A percentile compares a stretch with the other conserved stretches of the same genome.
Conservation (phyloP, 768 basidiomycete species). For the Suillus discolor region DNA sequence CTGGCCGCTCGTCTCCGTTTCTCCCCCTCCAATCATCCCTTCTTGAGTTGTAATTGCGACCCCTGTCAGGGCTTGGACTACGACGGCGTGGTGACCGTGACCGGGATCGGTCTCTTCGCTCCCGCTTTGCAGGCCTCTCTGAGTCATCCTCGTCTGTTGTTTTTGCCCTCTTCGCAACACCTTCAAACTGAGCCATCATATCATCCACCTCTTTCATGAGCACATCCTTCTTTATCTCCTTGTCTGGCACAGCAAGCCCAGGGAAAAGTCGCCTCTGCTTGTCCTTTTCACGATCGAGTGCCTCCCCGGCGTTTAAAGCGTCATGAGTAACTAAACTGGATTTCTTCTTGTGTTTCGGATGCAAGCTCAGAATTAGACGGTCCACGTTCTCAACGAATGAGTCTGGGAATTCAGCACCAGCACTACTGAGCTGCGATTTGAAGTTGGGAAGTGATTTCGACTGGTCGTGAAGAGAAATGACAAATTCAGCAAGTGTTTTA, state of each 20-base stretch:
- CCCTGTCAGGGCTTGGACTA: conserved; percentile 63
- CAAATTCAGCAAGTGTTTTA: conserved; percentile 93
- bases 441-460: conserved; percentile 80
- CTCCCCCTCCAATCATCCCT: conserved; percentile 44
- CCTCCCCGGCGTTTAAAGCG: conserved; percentile 31
- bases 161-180: conserved; percentile 60
- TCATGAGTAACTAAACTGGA: conserved; percentile 41
- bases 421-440: conserved; percentile 74
- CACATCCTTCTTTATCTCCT: conserved; percentile 71
- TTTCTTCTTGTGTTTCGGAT: conserved; percentile 92
- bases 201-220: conserved; percentile 90
- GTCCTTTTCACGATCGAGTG: conserved; percentile 57
- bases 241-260: conserved; percentile 81
- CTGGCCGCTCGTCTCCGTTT: conserved; percentile 62
- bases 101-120: conserved; percentile 49
- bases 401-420: conserved; percentile 84
- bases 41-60: conserved; percentile 46
- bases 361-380: conserved; percentile 90
- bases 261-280: conserved; percentile 88
- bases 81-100: conserved; percentile 49
- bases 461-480: conserved; percentile 86
- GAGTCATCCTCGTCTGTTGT: conserved; percentile 40
- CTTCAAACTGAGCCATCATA: conserved; percentile 75
- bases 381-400: conserved; percentile 93
- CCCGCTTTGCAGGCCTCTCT: conserved; percentile 59